Base-by-base conservation (phyloP, 306 rosid species). In the Rosa persica region DNA sequence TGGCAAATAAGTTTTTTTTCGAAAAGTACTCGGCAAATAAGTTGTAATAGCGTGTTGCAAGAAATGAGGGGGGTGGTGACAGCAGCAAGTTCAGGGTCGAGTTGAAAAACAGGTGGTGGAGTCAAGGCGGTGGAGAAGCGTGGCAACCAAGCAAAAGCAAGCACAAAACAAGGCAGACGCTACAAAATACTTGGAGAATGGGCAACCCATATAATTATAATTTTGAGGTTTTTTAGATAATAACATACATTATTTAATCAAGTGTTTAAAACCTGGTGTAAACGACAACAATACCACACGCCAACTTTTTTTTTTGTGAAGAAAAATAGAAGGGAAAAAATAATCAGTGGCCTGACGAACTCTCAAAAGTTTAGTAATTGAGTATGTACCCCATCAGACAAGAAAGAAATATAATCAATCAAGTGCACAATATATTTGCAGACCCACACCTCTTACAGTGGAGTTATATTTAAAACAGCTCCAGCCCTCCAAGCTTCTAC, bases 111-210 rank as follows among this genome's bases (percentile, higher is more conserved):
- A 22, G 77, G 58, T 38, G 25, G 54, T 48, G 52, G 46, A 52
- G 4, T 52, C 30, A 43, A n/a, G 62, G 46, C 49, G 43, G 39
- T 79, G 78, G 60, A 69, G 67, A 64, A 55, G 60, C 73, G 76
- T 83, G 78, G 52, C 8, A 16, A 19, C 73, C 87, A 83, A 80
- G 81, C 75, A 44, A 36, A 82, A 79, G 76, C 71, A 62, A 77
- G 13, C 23, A n/a, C 51, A 22, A 23, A 39, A n/a, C 52, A 38
- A 8, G 67, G 58, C 36, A 0, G 60, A 67, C 76, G 76, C 79
- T 23, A 73, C 72, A 54, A 61, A 81, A 75, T 60, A 43, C 80
- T 69, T 74, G 38, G 44, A 67, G 25, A 38, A 4, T 25, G 52
- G 48, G 16, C 65, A 61, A 61, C 27, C 43, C 68, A 61, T 12